Evolutionary conservation across 305 asterid genomes (phyloP), one percentile per base, ranked within the genome.

Genomic region (Fraxinus xanthoxyloides): DNA sequence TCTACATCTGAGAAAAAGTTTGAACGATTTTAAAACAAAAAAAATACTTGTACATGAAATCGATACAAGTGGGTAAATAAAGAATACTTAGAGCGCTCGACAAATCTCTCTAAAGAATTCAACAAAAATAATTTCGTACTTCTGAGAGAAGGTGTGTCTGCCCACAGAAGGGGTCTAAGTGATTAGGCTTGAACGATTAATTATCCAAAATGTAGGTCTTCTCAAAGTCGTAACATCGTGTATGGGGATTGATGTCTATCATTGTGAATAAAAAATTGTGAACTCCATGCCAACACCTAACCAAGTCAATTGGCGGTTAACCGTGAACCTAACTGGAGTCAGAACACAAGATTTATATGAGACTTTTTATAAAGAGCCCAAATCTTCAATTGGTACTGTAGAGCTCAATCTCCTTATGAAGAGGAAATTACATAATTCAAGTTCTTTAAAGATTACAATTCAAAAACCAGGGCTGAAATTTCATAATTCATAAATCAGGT

Each of bases 221-320:
- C 0, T n/a, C 3, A 54, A 17, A n/a, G 9, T 54, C 24, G 24
- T 54, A 54, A n/a, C 0, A 17, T 54, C 3, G n/a, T 54, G 23
- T 54, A 54, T 5, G 7, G 63, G 3, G 0, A 54, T 5, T 13
- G 9, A n/a, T 2, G 8, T 0, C 0, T 5, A 0, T 4, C 24
- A 2, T 0, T n/a, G 0, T 17, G 2, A 1, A 1, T 4, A 51
- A 51, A 51, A 51, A 51, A 17, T 1, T 0, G 2, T 0, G 1
- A 48, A 17, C 21, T 51, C 21, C 61, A 51, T 17, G 1, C 0
- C 2, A 0, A 51, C 61, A 51, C 23, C 23, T 17, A 51, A 51
- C 7, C 61, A n/a, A 17, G 9, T 5, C 8, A 4, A 51, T 9
- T 17, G 3, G 23, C 2, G 21, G 23, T 17, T 17, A 51, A 51